These are phyloP conservation scores for Bromus sterilis DNA, from an alignment of 176 grass and related monocot genomes.

Conservation along the genomic window DNA sequence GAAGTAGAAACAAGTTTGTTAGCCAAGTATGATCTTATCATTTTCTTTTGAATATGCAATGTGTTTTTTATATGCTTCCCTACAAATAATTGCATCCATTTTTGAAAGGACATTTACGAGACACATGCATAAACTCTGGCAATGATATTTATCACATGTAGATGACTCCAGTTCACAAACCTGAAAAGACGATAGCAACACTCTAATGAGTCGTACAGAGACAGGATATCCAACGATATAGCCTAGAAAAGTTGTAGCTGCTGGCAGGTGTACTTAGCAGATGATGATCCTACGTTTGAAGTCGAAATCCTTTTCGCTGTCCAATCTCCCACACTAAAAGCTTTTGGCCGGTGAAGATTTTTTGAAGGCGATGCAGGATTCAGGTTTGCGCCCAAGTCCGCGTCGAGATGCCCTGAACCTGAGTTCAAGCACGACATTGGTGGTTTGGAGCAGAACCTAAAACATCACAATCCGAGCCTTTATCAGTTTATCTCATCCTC, in stretches of 20 bases:
- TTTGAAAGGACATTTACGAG: neutral
- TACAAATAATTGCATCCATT: neutral
- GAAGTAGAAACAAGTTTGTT: neutral
- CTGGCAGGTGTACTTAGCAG: neutral
- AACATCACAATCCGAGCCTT: constrained; percentile 3
- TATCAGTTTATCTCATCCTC: neutral
- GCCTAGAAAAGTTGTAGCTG: neutral
- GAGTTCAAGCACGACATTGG: neutral
- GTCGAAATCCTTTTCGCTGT: neutral
- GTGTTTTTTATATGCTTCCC: neutral
- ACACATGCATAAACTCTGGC: neutral
- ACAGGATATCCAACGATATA: neutral
- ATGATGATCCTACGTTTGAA: neutral
- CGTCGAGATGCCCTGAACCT: constrained; percentile 14
- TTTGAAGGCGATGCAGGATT: neutral
- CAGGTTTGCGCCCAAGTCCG: constrained; percentile 6
- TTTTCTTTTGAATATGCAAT: neutral
- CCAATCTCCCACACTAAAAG: neutral
- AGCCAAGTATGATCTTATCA: neutral
- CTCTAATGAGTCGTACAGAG: neutral
- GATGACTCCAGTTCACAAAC: neutral
- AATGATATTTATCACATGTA: neutral
- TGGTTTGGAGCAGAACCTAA: neutral
- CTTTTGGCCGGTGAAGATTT: neutral
- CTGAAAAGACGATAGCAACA: neutral